These are phyloP conservation scores for Cyberlindnera meyerae DNA, from an alignment of 805 yeast genomes.

Conservation along the genomic window DNA sequence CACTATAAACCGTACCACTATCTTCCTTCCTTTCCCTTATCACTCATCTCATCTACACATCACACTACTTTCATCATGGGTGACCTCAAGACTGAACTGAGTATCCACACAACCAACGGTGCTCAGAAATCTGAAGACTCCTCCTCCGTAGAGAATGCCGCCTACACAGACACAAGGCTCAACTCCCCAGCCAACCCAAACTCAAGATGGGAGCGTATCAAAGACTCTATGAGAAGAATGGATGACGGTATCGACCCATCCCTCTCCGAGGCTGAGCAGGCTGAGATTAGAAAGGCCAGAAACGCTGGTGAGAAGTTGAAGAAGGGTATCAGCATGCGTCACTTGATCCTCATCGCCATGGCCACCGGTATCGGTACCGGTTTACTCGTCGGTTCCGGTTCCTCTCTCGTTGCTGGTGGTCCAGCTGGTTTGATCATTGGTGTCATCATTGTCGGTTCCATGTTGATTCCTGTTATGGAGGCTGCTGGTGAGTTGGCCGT, in stretches of 20 bases:
- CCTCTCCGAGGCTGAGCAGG: constrained; percentile 37
- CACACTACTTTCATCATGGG: constrained; percentile 3
- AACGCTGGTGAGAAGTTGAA: constrained; percentile 32
- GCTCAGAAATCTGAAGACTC: constrained; percentile 19
- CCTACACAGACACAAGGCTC: constrained; percentile 16
- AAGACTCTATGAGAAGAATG: constrained; percentile 30
- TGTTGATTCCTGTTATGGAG: constrained; percentile 55
- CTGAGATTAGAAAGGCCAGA: constrained; percentile 18
- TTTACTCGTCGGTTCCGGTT: constrained; percentile 64
- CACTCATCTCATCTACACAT: background rate
- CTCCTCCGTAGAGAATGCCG: constrained; percentile 19
- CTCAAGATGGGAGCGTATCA: constrained; percentile 27
- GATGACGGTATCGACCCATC: constrained; percentile 35
- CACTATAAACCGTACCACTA: too few species aligned
- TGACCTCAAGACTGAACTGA: constrained; percentile 8
- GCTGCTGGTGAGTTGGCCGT: constrained; percentile 53
- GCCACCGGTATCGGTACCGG: constrained; percentile 79
- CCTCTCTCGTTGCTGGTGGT: constrained; percentile 54
- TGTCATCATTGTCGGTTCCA: constrained; percentile 53
- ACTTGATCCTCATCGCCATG: constrained; percentile 68
- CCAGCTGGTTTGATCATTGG: constrained; percentile 60
- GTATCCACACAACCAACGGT: constrained; percentile 7
- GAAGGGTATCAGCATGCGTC: constrained; percentile 41
- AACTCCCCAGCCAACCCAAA: background rate
- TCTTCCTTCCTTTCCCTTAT: background rate